Evolutionary conservation across 2,329 filamentous ascomycete species (phyloP).

Genomic region (Neonectria punicea): DNA sequence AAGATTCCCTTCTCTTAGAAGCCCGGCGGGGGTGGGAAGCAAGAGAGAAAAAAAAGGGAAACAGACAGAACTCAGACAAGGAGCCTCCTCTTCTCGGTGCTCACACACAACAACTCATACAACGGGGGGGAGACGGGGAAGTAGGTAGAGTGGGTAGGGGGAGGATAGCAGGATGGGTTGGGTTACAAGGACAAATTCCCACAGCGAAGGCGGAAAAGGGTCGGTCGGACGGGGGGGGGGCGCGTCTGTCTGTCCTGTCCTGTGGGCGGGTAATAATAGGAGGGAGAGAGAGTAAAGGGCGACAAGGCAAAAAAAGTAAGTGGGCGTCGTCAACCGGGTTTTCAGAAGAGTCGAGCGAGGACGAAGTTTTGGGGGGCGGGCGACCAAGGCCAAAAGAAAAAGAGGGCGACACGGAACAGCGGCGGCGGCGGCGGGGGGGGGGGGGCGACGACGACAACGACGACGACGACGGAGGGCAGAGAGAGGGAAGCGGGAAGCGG

Average conservation of each 20-base stretch:
- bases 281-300: neutral
- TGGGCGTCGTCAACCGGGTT: conserved; percentile 24
- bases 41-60: conserved; percentile 9
- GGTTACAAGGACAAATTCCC: conserved; percentile 27
- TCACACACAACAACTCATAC: conserved; percentile 11
- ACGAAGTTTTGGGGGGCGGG: conserved; percentile 1
- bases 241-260: conserved; percentile 13
- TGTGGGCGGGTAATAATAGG: conserved; percentile 8
- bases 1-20: conserved; percentile 16
- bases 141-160: conserved; percentile 3
- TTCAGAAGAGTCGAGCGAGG: conserved; percentile 7
- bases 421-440: neutral
- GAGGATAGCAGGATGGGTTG: neutral
- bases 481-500: neutral
- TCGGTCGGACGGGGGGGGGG: conserved; percentile 12
- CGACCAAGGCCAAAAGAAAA: neutral
- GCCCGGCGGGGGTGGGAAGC: neutral
- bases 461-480: neutral
- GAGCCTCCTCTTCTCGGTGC: neutral
- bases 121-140: conserved; percentile 9
- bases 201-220: conserved; percentile 29
- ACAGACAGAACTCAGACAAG: conserved; percentile 22
- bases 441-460: too few species aligned
- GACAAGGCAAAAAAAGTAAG: conserved; percentile 16
- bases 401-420: neutral